phyloP scores from a whole-genome alignment of 2,329 filamentous ascomycete genomes.

The Trichoderma sp. region DNA sequence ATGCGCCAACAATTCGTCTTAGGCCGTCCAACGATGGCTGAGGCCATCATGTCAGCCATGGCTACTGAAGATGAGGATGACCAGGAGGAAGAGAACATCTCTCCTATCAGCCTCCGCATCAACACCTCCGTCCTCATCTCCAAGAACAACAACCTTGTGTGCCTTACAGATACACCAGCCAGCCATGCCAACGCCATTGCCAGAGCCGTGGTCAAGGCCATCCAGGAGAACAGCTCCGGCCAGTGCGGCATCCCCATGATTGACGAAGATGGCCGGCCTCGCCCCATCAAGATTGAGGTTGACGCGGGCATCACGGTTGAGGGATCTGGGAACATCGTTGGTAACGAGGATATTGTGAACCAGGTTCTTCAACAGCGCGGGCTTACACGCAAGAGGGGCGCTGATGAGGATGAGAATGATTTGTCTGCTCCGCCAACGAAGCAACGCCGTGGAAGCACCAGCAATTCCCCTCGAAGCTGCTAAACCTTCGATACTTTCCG shows the following conservation, averaged over 20 bases:
- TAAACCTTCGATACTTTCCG: background rate
- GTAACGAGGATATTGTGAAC: slow-evolving; percentile 34
- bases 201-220: slow-evolving; percentile 45
- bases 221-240: slow-evolving; percentile 45
- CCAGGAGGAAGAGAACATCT: slow-evolving; percentile 31
- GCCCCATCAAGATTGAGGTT: slow-evolving; percentile 46
- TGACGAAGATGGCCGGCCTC: slow-evolving; percentile 45
- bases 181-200: slow-evolving; percentile 46
- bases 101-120: slow-evolving; percentile 50
- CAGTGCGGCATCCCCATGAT: slow-evolving; percentile 48
- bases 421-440: slow-evolving; percentile 21
- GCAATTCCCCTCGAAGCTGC: background rate
- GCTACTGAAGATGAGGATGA: slow-evolving; percentile 23
- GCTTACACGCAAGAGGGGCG: slow-evolving; percentile 26
- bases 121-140: slow-evolving; percentile 49
- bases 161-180: slow-evolving; percentile 42
- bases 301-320: slow-evolving; percentile 48
- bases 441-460: background rate
- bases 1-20: slow-evolving; percentile 16
- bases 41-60: background rate
- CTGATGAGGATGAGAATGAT: slow-evolving; percentile 25
- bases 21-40: slow-evolving; percentile 16
- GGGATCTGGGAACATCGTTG: slow-evolving; percentile 48
- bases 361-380: slow-evolving; percentile 32
- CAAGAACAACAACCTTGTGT: slow-evolving; percentile 52